Conservation (phyloP, 495 filamentous ascomycete genomes). For the Stereocaulon alpinum region DNA sequence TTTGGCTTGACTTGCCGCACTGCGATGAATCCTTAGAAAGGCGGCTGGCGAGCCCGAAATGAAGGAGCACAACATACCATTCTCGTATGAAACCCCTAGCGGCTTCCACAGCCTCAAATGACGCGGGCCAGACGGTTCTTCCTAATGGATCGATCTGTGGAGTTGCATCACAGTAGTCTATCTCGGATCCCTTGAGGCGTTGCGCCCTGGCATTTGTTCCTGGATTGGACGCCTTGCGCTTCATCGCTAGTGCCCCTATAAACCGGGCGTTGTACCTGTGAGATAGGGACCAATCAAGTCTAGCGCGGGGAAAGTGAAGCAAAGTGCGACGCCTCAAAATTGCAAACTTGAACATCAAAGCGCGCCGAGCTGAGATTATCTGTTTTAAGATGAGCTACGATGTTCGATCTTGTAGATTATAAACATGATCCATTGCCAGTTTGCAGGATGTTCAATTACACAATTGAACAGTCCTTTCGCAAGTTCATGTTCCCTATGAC, state of each 20-base stretch:
- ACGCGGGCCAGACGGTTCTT: constrained; percentile 44
- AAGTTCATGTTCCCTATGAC: background rate
- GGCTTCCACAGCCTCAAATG: constrained; percentile 34
- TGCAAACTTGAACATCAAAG: background rate
- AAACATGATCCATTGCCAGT: background rate
- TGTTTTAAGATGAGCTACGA: background rate
- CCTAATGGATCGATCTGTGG: constrained; percentile 32
- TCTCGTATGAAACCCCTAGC: constrained; percentile 38
- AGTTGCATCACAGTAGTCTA: constrained; percentile 31
- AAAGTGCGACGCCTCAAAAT: background rate
- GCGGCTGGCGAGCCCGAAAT: no score
- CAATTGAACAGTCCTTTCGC: background rate
- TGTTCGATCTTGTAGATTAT: background rate
- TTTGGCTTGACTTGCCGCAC: constrained; percentile 21
- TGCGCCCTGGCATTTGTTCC: constrained; percentile 18
- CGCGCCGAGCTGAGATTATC: no score
- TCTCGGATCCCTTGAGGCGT: constrained; percentile 5
- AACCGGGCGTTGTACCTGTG: background rate
- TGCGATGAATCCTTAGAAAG: background rate
- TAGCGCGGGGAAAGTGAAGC: constrained; percentile 1
- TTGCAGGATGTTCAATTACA: background rate
- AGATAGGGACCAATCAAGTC: background rate
- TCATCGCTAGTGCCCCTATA: constrained; percentile 11
- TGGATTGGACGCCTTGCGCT: constrained; percentile 21
- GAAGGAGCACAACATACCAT: constrained; percentile 23